Conservation (phyloP, 2,329 filamentous ascomycete genomes). For the Trichothecium roseum region DNA sequence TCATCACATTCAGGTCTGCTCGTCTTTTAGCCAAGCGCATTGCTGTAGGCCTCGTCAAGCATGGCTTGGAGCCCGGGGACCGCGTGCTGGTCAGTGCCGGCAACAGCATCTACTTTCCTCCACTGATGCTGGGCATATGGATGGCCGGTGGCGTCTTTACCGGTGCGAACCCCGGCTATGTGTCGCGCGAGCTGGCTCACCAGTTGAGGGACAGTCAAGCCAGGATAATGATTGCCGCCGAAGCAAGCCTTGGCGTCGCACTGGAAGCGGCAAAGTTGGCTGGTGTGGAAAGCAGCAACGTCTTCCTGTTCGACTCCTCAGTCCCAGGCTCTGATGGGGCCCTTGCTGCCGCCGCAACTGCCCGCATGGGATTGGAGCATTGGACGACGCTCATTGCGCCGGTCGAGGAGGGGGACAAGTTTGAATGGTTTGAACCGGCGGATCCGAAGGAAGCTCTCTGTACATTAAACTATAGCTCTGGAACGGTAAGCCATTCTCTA, state of each 20-base stretch:
- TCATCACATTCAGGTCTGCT: constrained; percentile 52
- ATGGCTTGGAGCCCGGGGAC: constrained; percentile 57
- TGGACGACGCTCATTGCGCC: constrained; percentile 54
- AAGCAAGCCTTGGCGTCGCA: constrained; percentile 48
- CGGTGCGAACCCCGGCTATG: constrained; percentile 60
- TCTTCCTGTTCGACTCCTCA: constrained; percentile 57
- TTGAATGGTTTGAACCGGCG: constrained; percentile 50
- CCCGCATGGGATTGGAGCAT: constrained; percentile 23
- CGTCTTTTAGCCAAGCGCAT: constrained; percentile 64
- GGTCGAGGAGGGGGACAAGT: constrained; percentile 40
- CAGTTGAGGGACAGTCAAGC: constrained; percentile 65
- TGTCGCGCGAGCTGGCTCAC: constrained; percentile 61
- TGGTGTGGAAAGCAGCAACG: constrained; percentile 39
- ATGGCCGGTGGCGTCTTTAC: constrained; percentile 74
- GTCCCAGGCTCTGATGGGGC: constrained; percentile 28
- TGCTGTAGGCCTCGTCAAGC: constrained; percentile 53
- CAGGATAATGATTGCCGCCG: constrained; percentile 54
- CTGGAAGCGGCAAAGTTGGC: constrained; percentile 53
- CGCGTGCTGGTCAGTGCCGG: constrained; percentile 64
- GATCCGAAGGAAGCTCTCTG: constrained; percentile 44
- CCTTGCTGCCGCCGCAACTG: background rate
- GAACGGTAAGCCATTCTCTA: constrained; percentile 35
- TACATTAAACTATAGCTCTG: constrained; percentile 69
- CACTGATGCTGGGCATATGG: constrained; percentile 59
- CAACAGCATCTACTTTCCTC: constrained; percentile 64